Base-by-base conservation (phyloP, 495 filamentous ascomycete species). In the Podospora australis region DNA sequence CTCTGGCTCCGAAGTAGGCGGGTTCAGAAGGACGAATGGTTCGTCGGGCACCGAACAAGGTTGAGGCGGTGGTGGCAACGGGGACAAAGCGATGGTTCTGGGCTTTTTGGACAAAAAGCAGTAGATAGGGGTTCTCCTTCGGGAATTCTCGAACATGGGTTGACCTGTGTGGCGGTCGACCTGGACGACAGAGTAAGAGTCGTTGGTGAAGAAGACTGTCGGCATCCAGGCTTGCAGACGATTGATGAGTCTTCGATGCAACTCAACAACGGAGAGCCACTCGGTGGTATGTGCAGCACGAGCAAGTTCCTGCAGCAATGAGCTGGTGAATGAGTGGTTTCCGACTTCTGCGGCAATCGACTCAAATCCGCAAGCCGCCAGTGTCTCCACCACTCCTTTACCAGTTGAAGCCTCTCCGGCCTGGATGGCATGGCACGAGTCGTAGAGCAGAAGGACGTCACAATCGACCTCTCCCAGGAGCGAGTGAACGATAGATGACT, bases 331-430 rank as follows among this genome's bases (percentile, higher is more conserved):
- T 0, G 60, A 61, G 10, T 58, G 46, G n/a, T 46, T 10, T 1
- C 45, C 47, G 4, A 48, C 50, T 22, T 57, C 56, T 10, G 54
- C 20, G 8, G 42, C 48, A 26, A 32, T 17, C 2, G 50, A 24
- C 22, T 66, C 65, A 23, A 57, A 49, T 2, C 63, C 51, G 19
- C 59, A 55, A 1, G 64, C 66, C 13, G 66, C 56, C 8, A 69
- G 46, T 0, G 53, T 44, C 43, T 69, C 62, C 8, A 59, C 53
- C 2, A 48, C 24, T 0, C 49, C 49, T 5, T 44, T 49, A 2
- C 52, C 48, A 5, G 22, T 39, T n/a, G 17, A 40, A 4, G 42
- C 9, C 17, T 43, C 48, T 14, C 38, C 30, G 1, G 35, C 21
- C 19, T 43, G 34, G 9, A 54, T 36, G 2, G 56, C 26, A 30